Evolutionary conservation across 2,329 filamentous ascomycete species (phyloP).

Genomic region (Apiospora rasikravindrae): DNA sequence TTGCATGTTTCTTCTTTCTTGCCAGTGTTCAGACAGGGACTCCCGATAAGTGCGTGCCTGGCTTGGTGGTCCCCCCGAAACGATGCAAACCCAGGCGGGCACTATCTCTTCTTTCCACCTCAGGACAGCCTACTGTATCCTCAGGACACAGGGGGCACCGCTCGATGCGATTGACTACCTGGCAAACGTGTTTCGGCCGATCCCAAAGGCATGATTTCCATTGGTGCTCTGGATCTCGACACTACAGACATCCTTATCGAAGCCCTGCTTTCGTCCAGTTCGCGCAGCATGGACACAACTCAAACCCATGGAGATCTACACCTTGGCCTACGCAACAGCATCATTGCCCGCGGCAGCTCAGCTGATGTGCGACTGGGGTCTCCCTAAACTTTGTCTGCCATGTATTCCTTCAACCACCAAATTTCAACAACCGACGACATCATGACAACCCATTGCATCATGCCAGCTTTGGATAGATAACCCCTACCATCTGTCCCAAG

Average conservation of each 20-base stretch:
- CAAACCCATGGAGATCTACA: no score
- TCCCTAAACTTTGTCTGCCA: no score
- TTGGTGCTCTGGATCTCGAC: neutral
- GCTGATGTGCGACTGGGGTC: no score
- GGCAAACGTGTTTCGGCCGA: neutral
- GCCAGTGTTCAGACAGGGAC: neutral
- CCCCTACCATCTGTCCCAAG: neutral
- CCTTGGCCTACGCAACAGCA: no score
- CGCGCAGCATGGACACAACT: no score
- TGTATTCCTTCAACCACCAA: no score
- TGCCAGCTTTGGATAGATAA: no score
- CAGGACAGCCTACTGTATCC: slow-evolving; percentile 55
- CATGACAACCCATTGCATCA: neutral
- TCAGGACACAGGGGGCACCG: slow-evolving; percentile 56
- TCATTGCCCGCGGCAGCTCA: no score
- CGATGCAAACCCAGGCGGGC: no score
- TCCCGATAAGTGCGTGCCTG: slow-evolving; percentile 42
- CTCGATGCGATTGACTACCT: slow-evolving; percentile 60
- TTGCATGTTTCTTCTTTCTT: neutral
- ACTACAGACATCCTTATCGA: neutral
- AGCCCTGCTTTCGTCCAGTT: no score
- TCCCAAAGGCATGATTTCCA: neutral
- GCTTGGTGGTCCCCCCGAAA: slow-evolving; percentile 48
- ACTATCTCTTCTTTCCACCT: slow-evolving; percentile 59
- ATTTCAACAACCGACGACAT: no score